A percentile compares a stretch with the other conserved stretches of the same genome.
These are phyloP conservation scores for Colletotrichum sp. DNA, from an alignment of 2,329 filamentous ascomycete species.

Conservation along the genomic window DNA sequence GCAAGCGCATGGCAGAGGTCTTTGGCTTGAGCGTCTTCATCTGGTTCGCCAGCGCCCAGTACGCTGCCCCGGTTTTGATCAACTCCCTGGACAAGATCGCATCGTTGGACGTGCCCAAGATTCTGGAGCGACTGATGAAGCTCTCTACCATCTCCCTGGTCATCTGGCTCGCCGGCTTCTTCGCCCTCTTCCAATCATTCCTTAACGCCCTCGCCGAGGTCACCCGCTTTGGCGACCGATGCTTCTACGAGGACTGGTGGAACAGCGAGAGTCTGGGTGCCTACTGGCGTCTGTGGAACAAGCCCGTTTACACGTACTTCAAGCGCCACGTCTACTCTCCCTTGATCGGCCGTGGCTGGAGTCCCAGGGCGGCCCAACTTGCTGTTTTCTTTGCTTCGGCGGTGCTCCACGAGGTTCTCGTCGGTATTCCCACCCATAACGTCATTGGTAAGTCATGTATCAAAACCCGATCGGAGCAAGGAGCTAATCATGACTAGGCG, in stretches of 20 bases:
- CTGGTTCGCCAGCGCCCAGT: conserved; percentile 94
- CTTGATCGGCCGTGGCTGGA: conserved; percentile 84
- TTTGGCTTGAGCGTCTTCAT: conserved; percentile 84
- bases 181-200: conserved; percentile 91
- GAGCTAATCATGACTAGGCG: conserved; percentile 57
- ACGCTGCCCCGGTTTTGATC: conserved; percentile 85
- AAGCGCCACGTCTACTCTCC: conserved; percentile 92
- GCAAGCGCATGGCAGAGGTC: conserved; percentile 81
- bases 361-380: conserved; percentile 71
- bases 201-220: conserved; percentile 92
- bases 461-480: neutral
- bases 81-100: conserved; percentile 92
- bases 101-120: conserved; percentile 78
- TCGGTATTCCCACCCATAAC: conserved; percentile 94
- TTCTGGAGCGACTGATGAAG: conserved; percentile 90
- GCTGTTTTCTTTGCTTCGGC: conserved; percentile 90
- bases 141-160: conserved; percentile 93
- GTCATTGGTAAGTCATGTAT: conserved; percentile 69
- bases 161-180: conserved; percentile 98
- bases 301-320: conserved; percentile 97
- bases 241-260: conserved; percentile 99
- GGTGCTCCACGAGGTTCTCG: conserved; percentile 87
- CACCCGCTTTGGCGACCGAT: conserved; percentile 86
- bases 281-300: conserved; percentile 98
- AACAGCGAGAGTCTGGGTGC: conserved; percentile 84